Evolutionary conservation across 257 asterid genomes (phyloP), one percentile per base, ranked within the genome.

Genomic region (Anisodus tanguticus): DNA sequence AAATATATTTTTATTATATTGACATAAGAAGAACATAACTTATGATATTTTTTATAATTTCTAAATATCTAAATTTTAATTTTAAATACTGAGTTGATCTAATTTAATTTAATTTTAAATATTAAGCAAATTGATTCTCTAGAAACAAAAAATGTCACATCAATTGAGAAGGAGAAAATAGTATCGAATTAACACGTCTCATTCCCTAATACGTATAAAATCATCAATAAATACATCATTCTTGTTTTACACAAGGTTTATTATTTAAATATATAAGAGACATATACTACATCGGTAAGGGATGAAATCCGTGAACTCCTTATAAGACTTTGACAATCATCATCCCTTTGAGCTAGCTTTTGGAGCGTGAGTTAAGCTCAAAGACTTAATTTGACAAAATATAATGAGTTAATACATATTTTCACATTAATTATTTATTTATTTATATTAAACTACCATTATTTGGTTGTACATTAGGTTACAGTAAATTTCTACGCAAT

Each of bases 141-240:
- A 10, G 0, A 26, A 64, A 64, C 4, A n/a, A 4, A 9, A 4
- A 22, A 0, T 3, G 9, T 63, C 16, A 63, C 16, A 10, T 63
- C 4, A 63, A 64, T 4, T 26, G 0, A 26, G 35, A 10, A 0
- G 10, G 0, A 9, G 9, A 0, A 0, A 0, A 0, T 6, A 4
- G 0, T 26, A 4, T 4, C 15, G 1, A 6, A 68, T 68, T 37
- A 68, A 39, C 22, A 37, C 16, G 51, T 37, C 6, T 6, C 26
- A 15, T 11, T 66, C 4, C 35, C 35, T 31, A 1, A 31, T 31
- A 31, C 35, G 35, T 31, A 31, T 31, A 31, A 31, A 31, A 31
- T 31, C 35, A 31, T 68, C 8, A 39, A 39, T 15, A 68, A 68
- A 39, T 68, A 39, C 26, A 37, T 37, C 39, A 39, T 68, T 68